Base-by-base conservation (phyloP, 192 early-diverging fungal genomes). In the Coemansia javaensis region DNA sequence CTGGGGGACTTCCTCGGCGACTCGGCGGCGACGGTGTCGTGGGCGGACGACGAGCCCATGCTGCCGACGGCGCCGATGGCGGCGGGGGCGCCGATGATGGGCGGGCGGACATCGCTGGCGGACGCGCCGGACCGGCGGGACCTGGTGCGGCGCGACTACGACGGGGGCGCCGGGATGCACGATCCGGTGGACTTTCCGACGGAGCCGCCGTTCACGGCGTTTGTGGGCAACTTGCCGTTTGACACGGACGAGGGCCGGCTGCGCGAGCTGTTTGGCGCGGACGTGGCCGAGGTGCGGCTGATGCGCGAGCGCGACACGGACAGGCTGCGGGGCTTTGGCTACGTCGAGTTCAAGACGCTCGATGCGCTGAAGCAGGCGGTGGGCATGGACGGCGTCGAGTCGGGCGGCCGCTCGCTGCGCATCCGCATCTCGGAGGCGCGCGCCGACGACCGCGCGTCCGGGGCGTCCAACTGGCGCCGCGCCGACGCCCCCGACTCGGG, bases 1-100 rank as follows among this genome's bases (percentile, higher is more conserved):
- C 82, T 97, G 69, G 76, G 60, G 34, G 85, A 85, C 68, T 97
- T 97, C 68, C 66, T 78, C 44, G 52, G 18, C 11, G 54, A 60
- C 20, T 35, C 37, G 0, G 46, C 52, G 0, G 42, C 64, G 17
- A 40, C 46, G 2, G 43, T 25, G 24, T 66, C 87, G 28, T 95
- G 93, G 92, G 93, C 94, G 52, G 94, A 97, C 80, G 91, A 97
- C 62, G 83, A 91, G 52, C 67, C 81, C 16, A 87, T 83, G 66
- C 81, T 94, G 53, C 94, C 93, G 30, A 82, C 85, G 59, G 93
- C 88, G 48, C 90, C 52, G 40, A 77, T 52, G 66, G 54, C 56
- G 42, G 37, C 45, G 9, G 27, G 27, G 18, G n/a, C 34, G 1
- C 24, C 43, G 28, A 10, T 30, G 28, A 6, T 6, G 24, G 6